Percentiles rank a stretch among this genome's conserved stretches.
These are phyloP conservation scores for Acrasis kona DNA, from an alignment of 78 protist species.

Conservation along the genomic window DNA sequence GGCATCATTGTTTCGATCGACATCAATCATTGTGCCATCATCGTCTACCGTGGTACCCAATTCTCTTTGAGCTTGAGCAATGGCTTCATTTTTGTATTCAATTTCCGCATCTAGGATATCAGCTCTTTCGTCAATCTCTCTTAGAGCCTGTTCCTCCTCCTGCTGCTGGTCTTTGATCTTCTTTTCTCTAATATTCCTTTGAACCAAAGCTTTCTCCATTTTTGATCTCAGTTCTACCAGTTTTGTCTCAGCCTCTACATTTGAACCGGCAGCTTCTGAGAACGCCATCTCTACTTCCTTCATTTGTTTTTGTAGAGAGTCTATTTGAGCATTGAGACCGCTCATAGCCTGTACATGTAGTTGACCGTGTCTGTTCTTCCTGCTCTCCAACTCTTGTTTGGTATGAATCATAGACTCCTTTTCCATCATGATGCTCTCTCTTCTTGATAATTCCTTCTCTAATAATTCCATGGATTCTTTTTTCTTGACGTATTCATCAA, in stretches of 20 bases:
- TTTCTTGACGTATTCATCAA: background rate
- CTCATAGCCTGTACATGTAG: no score
- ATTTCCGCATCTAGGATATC: conserved; percentile 10
- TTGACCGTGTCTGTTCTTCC: background rate
- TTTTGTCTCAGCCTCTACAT: no score
- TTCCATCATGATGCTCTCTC: conserved; percentile 8
- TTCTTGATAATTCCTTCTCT: background rate
- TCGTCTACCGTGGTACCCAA: no score
- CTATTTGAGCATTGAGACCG: conserved; percentile 1
- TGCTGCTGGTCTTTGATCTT: background rate
- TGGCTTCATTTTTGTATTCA: conserved; percentile 10
- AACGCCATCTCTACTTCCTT: background rate
- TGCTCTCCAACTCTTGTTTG: background rate
- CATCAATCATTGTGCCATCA: no score
- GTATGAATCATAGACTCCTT: background rate
- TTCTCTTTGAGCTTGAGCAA: background rate
- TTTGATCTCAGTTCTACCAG: no score
- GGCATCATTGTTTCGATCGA: no score
- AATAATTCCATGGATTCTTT: background rate
- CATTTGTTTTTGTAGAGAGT: background rate
- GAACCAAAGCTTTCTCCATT: background rate
- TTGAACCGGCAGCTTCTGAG: background rate
- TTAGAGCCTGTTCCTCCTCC: background rate
- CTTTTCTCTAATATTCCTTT: background rate
- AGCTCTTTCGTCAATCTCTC: conserved; percentile 15